These are phyloP conservation scores for Lindgomyces ingoldianus DNA, from an alignment of 495 filamentous ascomycete species.

Conservation along the genomic window DNA sequence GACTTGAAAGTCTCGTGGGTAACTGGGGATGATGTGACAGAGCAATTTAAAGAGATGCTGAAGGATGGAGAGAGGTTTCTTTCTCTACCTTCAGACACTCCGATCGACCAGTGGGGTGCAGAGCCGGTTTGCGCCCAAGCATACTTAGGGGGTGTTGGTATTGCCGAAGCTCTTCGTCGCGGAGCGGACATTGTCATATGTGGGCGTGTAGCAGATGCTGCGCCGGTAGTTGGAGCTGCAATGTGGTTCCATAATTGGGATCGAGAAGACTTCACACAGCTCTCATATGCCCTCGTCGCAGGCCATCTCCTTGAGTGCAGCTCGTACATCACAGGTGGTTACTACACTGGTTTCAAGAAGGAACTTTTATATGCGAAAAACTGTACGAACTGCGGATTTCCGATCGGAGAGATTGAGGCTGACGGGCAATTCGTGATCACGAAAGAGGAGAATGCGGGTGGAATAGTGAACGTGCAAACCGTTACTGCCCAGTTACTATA, in stretches of 20 bases:
- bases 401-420: slow-evolving; percentile 55
- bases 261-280: slow-evolving; percentile 46
- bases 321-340: slow-evolving; percentile 57
- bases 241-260: slow-evolving; percentile 43
- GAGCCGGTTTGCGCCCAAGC: slow-evolving; percentile 55
- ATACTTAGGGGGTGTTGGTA: slow-evolving; percentile 43
- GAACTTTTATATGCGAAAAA: slow-evolving; percentile 45
- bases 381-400: slow-evolving; percentile 49
- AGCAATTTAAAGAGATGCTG: slow-evolving; percentile 48
- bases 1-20: slow-evolving; percentile 57
- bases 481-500: slow-evolving; percentile 56
- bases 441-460: slow-evolving; percentile 38
- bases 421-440: slow-evolving; percentile 48
- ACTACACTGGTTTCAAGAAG: slow-evolving; percentile 60
- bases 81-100: slow-evolving; percentile 35
- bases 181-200: slow-evolving; percentile 47
- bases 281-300: slow-evolving; percentile 56
- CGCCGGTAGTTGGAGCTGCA: slow-evolving; percentile 26
- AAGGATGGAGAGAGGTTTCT: slow-evolving; percentile 46
- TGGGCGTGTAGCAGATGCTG: slow-evolving; percentile 44
- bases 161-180: slow-evolving; percentile 37
- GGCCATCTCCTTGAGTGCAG: slow-evolving; percentile 61
- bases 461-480: slow-evolving; percentile 47
- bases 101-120: slow-evolving; percentile 52
- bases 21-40: slow-evolving; percentile 54